A percentile compares a stretch with the other conserved stretches of the same genome.
phyloP scores from a whole-genome alignment of 441 rosid species.

The Raphanus hybrid region DNA sequence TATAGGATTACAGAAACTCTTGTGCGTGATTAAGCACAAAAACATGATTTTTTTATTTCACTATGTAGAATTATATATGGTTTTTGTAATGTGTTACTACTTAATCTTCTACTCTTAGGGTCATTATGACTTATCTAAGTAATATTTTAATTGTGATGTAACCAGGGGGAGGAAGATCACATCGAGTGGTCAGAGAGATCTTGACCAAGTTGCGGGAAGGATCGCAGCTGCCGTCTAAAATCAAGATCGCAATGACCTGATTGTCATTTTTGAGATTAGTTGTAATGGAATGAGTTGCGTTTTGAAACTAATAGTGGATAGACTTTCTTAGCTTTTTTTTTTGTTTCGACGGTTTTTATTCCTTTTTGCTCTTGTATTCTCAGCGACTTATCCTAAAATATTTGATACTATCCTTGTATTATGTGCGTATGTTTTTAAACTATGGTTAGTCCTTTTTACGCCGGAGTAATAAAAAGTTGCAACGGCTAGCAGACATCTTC shows the following conservation, averaged over 20 bases:
- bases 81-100: background rate
- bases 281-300: background rate
- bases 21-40: too few relatives aligned
- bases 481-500: background rate
- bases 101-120: background rate
- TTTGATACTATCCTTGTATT: background rate
- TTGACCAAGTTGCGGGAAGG: conserved; percentile 20
- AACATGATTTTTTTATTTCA: too few relatives aligned
- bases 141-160: background rate
- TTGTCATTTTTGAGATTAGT: background rate
- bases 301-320: background rate
- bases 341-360: conserved; percentile 25
- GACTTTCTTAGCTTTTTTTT: conserved; percentile 21
- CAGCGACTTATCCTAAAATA: background rate
- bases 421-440: background rate
- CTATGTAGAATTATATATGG: too few relatives aligned
- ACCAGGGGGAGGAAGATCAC: conserved; percentile 47
- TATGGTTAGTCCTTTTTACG: background rate
- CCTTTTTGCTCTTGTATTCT: background rate
- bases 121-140: background rate
- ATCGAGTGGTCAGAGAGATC: conserved; percentile 46
- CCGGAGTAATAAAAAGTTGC: background rate
- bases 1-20: too few relatives aligned
- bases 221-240: background rate
- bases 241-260: background rate